Percentiles rank a stretch among this genome's conserved stretches.
Evolutionary conservation across 2,329 filamentous ascomycete species (phyloP).

Genomic region (Ophiostoma pallidulum): DNA sequence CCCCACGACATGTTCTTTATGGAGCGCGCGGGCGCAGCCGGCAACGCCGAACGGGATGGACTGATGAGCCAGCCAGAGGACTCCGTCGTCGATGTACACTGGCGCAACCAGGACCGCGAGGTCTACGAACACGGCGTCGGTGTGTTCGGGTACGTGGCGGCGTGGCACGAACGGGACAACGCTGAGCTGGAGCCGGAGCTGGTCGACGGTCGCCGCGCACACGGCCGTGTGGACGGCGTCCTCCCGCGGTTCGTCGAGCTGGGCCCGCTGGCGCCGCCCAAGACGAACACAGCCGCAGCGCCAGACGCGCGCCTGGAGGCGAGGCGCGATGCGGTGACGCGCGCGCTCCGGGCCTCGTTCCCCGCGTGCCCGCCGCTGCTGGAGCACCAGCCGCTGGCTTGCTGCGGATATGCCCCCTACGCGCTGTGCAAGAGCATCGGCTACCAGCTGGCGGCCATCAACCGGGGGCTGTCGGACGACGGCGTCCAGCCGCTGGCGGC

Average conservation of each 20-base stretch:
- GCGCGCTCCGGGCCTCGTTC: neutral
- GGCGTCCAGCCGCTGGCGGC: no score
- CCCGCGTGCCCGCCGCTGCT: neutral
- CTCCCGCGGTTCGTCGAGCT: neutral
- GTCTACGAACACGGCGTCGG: neutral
- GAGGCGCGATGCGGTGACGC: neutral
- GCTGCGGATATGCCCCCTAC: neutral
- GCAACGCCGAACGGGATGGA: no score
- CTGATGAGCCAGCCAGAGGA: no score
- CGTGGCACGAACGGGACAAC: neutral
- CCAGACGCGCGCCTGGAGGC: no score
- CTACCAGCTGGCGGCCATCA: neutral
- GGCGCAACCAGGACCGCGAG: neutral
- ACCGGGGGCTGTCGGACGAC: neutral
- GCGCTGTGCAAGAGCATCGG: neutral
- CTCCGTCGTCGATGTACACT: no score
- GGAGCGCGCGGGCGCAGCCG: no score
- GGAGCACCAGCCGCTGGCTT: neutral
- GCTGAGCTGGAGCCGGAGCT: neutral
- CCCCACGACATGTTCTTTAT: no score
- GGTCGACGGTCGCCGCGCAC: neutral
- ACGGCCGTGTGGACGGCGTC: neutral
- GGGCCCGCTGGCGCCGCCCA: no score
- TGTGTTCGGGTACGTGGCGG: neutral
- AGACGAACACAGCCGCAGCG: no score